Conservation (phyloP, 495 filamentous ascomycete genomes). For the Articulospora tetracladia region DNA sequence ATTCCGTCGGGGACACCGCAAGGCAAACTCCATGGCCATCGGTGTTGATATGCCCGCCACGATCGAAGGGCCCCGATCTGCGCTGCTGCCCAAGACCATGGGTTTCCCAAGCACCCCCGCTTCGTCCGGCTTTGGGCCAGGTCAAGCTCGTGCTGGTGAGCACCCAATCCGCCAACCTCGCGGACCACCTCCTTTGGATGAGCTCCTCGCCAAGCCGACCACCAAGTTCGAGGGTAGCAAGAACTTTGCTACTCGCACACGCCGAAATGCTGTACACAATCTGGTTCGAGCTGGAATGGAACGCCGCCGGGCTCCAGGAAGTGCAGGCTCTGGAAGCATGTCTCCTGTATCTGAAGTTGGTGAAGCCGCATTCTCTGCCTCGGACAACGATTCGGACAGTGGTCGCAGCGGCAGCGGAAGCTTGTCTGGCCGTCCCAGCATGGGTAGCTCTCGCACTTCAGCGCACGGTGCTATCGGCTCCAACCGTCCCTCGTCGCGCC, state of each 20-base stretch:
- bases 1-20: constrained; percentile 91
- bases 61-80: constrained; percentile 43
- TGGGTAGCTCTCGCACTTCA: constrained; percentile 75
- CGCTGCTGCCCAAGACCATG: constrained; percentile 67
- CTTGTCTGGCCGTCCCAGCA: constrained; percentile 71
- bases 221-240: constrained; percentile 95
- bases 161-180: constrained; percentile 92
- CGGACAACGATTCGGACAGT: constrained; percentile 75
- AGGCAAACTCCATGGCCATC: constrained; percentile 72
- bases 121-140: constrained; percentile 82
- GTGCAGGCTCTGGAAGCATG: constrained; percentile 65
- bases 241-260: constrained; percentile 94
- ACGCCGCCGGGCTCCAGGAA: constrained; percentile 64
- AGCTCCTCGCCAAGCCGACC: constrained; percentile 86
- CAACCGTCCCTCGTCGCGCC: constrained; percentile 58
- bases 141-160: constrained; percentile 88
- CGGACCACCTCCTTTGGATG: constrained; percentile 87
- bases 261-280: constrained; percentile 86
- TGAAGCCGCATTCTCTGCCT: constrained; percentile 67
- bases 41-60: constrained; percentile 52
- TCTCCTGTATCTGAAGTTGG: constrained; percentile 82
- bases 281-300: constrained; percentile 87
- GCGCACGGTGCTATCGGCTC: constrained; percentile 83
- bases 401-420: constrained; percentile 76
- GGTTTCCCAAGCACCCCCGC: constrained; percentile 76